Evolutionary conservation across 129 eudicot species (phyloP).

Genomic region (Centaurea solstitialis): DNA sequence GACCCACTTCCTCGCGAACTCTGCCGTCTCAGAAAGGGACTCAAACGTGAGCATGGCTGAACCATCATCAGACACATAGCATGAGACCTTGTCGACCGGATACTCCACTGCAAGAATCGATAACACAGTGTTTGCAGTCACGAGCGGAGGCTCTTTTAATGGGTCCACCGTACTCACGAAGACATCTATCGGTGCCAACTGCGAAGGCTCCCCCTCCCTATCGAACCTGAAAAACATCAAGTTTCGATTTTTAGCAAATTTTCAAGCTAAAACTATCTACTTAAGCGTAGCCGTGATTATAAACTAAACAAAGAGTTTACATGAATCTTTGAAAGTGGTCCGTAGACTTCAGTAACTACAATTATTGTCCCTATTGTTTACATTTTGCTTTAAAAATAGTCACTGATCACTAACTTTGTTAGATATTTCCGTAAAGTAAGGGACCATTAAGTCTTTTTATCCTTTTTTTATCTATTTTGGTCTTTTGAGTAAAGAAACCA

Average conservation of each 20-base stretch:
- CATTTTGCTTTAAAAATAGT: too few relatives aligned
- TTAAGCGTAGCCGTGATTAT: neutral
- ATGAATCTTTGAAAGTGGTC: too few relatives aligned
- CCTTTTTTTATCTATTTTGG: too few relatives aligned
- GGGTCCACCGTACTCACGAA: conserved; percentile 97
- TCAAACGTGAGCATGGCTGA: conserved; percentile 53
- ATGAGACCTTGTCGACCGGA: conserved; percentile 87
- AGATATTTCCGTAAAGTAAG: too few relatives aligned
- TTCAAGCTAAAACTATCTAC: neutral
- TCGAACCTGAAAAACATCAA: conserved; percentile 46
- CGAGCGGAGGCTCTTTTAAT: conserved; percentile 74
- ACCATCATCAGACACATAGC: conserved; percentile 58
- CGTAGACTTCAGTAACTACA: too few relatives aligned
- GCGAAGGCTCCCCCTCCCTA: conserved; percentile 92
- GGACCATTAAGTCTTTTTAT: too few relatives aligned
- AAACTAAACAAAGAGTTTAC: neutral
- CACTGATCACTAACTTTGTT: too few relatives aligned
- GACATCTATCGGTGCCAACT: conserved; percentile 76
- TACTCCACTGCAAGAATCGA: conserved; percentile 86
- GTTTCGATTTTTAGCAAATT: neutral
- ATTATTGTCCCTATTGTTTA: too few relatives aligned
- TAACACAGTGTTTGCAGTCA: conserved; percentile 84
- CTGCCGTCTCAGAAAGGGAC: conserved; percentile 50
- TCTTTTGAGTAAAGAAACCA: too few relatives aligned
- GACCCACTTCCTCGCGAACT: conserved; percentile 67